Evolutionary conservation across 139 green algal genomes (phyloP), one percentile per base, ranked within the genome.

Genomic region (Picocystis salinarum): DNA sequence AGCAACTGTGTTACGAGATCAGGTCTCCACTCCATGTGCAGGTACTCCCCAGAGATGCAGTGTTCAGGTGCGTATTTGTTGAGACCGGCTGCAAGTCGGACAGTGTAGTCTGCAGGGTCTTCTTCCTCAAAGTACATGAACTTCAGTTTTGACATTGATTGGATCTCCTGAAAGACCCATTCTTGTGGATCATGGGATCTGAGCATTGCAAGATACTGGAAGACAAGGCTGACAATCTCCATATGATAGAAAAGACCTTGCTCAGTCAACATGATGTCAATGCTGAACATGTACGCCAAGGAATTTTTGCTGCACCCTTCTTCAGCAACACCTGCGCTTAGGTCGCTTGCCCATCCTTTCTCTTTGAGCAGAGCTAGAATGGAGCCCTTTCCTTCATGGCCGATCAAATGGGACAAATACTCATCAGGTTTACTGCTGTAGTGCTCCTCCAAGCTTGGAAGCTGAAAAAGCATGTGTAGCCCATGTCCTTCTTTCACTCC

Each of bases 331-430:
- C 15, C 13, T 13, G 31, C 31, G 31, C 31, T 37, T 13, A 37
- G 31, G 15, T 37, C 31, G 13, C 15, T 13, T 15, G 13, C 31
- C 17, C 20, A 48, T 48, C 11, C 18, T n/a, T n/a, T n/a, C 18
- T 42, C 41, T 41, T 42, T 6, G 20, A 18, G 23, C 7, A 40
- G n/a, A 6, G 10, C 74, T 23, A 91, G 69, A 24, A 91, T 62
- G 6, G 69, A 85, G 19, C 80, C 81, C 3, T 52, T 57, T 19
- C 80, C 78, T 58, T 92, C 86, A 52, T 97, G 87, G 0, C 87
- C 87, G 29, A 97, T 50, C 19, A 97, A 68, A 61, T 95, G 83
- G 1, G 55, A 59, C 6, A 94, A 33, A 62, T 95, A 95, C 34
- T 89, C 67, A 11, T 91, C 81, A 0, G 79, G 56, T 63, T 97